Evolutionary conservation across 768 basidiomycete species (phyloP).

Genomic region (Auriscalpium orientale): DNA sequence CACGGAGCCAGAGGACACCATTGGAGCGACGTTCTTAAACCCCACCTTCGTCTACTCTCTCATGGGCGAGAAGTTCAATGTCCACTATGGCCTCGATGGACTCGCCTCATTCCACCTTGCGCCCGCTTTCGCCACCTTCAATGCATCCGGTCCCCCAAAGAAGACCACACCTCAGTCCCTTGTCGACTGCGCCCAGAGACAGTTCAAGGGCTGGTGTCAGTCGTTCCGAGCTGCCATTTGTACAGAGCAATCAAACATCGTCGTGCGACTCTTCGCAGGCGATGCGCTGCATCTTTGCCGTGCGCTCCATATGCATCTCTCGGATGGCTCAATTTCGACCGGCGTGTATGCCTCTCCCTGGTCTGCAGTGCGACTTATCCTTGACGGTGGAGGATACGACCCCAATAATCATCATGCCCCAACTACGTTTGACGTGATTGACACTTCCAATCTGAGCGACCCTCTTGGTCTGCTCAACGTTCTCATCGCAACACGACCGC

Average conservation of each 20-base stretch:
- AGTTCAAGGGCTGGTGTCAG: constrained; percentile 31
- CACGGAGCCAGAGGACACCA: constrained; percentile 8
- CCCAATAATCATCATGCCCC: constrained; percentile 19
- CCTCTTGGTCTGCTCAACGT: constrained; percentile 41
- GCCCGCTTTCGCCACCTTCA: constrained; percentile 14
- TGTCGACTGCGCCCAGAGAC: constrained; percentile 21
- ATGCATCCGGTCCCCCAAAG: background rate
- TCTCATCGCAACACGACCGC: constrained; percentile 29
- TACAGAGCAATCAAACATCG: constrained; percentile 3
- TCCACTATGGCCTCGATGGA: constrained; percentile 41
- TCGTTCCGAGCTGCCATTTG: constrained; percentile 16
- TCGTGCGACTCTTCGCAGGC: constrained; percentile 34
- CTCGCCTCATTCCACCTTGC: constrained; percentile 35
- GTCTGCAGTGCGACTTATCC: constrained; percentile 25
- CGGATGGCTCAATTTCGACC: constrained; percentile 5
- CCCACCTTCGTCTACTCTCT: constrained; percentile 39
- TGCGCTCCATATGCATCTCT: background rate
- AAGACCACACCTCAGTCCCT: constrained; percentile 13
- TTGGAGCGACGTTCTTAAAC: constrained; percentile 29
- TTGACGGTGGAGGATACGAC: constrained; percentile 28
- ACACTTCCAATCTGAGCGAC: constrained; percentile 43
- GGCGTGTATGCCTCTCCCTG: constrained; percentile 29
- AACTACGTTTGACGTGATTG: constrained; percentile 35
- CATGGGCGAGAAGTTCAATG: constrained; percentile 29
- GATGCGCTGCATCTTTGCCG: constrained; percentile 33